phyloP scores from a whole-genome alignment of 129 eudicot genomes.

The Flaveria sonorensis region DNA sequence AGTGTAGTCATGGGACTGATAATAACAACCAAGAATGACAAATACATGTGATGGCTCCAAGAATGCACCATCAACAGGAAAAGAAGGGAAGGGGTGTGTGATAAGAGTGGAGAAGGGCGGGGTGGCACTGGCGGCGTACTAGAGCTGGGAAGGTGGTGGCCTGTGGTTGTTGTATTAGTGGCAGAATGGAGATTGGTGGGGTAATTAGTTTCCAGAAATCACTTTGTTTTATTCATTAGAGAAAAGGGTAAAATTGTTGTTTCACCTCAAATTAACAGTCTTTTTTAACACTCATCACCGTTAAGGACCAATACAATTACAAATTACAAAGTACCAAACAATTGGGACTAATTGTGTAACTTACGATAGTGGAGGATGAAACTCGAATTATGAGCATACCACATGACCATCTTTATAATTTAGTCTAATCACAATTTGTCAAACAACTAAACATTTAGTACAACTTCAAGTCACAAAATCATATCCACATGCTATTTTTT shows the following conservation, averaged over 20 bases:
- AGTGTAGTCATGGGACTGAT: too few relatives aligned
- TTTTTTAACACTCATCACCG: too few relatives aligned
- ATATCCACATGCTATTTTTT: neutral
- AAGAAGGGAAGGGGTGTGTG: too few relatives aligned
- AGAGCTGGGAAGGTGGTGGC: neutral
- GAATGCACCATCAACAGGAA: too few relatives aligned
- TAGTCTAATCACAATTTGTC: neutral
- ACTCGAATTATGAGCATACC: neutral
- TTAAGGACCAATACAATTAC: neutral
- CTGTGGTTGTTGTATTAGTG: neutral
- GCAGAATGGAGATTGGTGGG: neutral
- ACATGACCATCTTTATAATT: neutral
- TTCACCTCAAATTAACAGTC: too few relatives aligned
- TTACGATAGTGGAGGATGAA: neutral
- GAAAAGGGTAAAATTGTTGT: too few relatives aligned
- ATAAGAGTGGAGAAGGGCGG: too few relatives aligned
- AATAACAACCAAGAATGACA: too few relatives aligned
- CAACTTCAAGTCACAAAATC: neutral
- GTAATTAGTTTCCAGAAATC: neutral
- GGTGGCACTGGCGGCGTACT: too few relatives aligned
- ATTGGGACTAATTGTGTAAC: neutral
- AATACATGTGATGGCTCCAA: too few relatives aligned
- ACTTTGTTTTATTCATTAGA: too few relatives aligned
- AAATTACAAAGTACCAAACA: neutral
- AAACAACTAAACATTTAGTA: neutral